Percentiles rank a stretch among this genome's conserved stretches.
phyloP scores from a whole-genome alignment of 441 rosid genomes.

The Gossypium schwendimanii region DNA sequence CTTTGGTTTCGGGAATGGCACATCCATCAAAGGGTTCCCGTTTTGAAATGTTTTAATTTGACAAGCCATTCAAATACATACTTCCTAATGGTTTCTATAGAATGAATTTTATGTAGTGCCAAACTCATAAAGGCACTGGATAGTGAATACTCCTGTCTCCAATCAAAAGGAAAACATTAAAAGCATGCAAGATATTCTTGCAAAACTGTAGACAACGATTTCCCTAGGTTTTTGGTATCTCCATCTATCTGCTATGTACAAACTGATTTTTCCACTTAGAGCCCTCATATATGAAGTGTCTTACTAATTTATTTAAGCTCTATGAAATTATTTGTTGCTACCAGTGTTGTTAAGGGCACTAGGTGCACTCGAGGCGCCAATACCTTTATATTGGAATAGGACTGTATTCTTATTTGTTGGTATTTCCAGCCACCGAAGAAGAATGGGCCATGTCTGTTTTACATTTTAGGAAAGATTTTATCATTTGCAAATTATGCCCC shows the following conservation, averaged over 20 bases:
- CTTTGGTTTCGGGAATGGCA: background rate
- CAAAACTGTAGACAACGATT: background rate
- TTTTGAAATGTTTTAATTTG: slow-evolving; percentile 6
- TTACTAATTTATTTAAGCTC: too few relatives aligned
- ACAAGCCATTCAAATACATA: background rate
- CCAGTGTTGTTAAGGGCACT: too few relatives aligned
- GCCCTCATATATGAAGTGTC: background rate
- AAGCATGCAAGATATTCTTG: background rate
- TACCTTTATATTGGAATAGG: background rate
- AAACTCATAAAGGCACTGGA: background rate
- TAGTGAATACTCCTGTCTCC: background rate
- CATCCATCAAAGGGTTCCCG: background rate
- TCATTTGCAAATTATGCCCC: background rate
- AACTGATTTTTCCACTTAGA: background rate
- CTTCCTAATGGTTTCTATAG: background rate
- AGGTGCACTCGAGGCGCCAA: too few relatives aligned
- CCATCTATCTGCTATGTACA: background rate
- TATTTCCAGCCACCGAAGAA: background rate
- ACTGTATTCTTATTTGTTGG: background rate
- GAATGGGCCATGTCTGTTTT: background rate
- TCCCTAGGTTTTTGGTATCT: background rate
- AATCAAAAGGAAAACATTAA: background rate
- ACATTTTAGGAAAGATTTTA: background rate
- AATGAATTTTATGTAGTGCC: background rate
- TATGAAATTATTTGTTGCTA: background rate